A percentile compares a stretch with the other conserved stretches of the same genome.
Conservation (phyloP, 2,329 filamentous ascomycete genomes). For the Fusarium brevicatenulatum region DNA sequence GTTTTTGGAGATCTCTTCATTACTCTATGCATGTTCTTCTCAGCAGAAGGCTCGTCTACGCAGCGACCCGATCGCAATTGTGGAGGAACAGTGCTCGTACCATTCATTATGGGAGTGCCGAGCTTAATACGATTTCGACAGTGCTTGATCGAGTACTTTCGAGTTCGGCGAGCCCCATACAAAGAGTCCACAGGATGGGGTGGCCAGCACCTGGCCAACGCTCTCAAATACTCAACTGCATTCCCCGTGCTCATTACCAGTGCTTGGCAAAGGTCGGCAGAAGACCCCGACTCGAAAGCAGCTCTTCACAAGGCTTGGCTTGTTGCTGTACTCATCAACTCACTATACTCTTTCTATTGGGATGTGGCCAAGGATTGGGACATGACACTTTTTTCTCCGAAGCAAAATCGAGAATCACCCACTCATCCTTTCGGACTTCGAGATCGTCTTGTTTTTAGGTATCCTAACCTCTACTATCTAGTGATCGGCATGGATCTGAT, state of each 20-base stretch:
- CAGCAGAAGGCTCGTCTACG: constrained; percentile 75
- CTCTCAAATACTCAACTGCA: constrained; percentile 91
- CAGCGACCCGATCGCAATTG: constrained; percentile 83
- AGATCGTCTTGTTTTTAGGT: constrained; percentile 76
- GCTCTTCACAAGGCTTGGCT: constrained; percentile 71
- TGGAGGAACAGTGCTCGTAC: constrained; percentile 81
- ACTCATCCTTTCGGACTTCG: constrained; percentile 83
- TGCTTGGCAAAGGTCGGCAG: constrained; percentile 74
- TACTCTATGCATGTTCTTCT: constrained; percentile 90
- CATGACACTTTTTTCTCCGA: constrained; percentile 78
- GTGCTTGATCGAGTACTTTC: constrained; percentile 87
- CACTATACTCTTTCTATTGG: constrained; percentile 98
- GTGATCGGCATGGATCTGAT: constrained; percentile 82
- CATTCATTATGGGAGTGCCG: constrained; percentile 84
- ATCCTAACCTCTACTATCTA: constrained; percentile 80
- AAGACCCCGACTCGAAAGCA: constrained; percentile 52
- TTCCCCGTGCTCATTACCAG: constrained; percentile 90
- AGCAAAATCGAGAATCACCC: constrained; percentile 65
- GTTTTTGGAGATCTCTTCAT: constrained; percentile 91
- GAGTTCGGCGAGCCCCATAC: constrained; percentile 69
- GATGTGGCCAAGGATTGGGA: constrained; percentile 98
- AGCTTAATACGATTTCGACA: constrained; percentile 89
- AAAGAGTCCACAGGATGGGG: constrained; percentile 74
- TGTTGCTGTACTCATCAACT: constrained; percentile 80
- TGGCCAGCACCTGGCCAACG: constrained; percentile 91